Evolutionary conservation across 805 yeast species (phyloP).

Genomic region (Phaffomyces antillensis): DNA sequence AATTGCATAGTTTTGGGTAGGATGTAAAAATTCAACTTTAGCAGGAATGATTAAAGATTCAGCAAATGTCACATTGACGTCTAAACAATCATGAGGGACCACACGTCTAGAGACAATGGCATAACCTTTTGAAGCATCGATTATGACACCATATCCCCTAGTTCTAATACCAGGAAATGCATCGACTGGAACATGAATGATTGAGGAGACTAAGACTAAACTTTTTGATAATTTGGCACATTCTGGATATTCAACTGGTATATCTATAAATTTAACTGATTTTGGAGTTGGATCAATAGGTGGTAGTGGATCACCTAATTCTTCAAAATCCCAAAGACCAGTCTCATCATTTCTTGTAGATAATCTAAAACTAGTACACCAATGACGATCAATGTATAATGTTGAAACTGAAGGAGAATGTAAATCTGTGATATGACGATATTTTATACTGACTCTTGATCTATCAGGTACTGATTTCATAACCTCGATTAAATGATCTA

Average conservation of each 20-base stretch:
- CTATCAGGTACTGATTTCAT: conserved; percentile 75
- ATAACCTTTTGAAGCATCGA: conserved; percentile 75
- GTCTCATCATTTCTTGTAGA: conserved; percentile 56
- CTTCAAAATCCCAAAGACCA: conserved; percentile 51
- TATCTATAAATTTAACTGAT: conserved; percentile 61
- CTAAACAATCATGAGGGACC: conserved; percentile 74
- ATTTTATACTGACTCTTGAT: conserved; percentile 59
- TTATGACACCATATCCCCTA: conserved; percentile 68
- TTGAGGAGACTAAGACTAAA: conserved; percentile 62
- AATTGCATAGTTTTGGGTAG: conserved; percentile 79
- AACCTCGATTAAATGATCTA: conserved; percentile 71
- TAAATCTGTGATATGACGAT: conserved; percentile 72
- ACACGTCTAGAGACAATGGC: conserved; percentile 70
- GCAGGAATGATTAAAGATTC: conserved; percentile 81
- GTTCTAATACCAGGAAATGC: conserved; percentile 58
- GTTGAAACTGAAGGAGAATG: conserved; percentile 67
- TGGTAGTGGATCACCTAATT: conserved; percentile 49
- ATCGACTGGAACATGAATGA: conserved; percentile 66
- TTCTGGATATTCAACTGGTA: conserved; percentile 48
- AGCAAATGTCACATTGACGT: conserved; percentile 72
- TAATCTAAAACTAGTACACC: conserved; percentile 65
- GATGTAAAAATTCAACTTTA: conserved; percentile 75
- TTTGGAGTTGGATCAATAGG: conserved; percentile 46
- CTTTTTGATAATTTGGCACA: conserved; percentile 56
- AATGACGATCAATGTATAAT: conserved; percentile 74